Conservation (phyloP, 257 asterid genomes). For the Nicotiana tomentosiformis region DNA sequence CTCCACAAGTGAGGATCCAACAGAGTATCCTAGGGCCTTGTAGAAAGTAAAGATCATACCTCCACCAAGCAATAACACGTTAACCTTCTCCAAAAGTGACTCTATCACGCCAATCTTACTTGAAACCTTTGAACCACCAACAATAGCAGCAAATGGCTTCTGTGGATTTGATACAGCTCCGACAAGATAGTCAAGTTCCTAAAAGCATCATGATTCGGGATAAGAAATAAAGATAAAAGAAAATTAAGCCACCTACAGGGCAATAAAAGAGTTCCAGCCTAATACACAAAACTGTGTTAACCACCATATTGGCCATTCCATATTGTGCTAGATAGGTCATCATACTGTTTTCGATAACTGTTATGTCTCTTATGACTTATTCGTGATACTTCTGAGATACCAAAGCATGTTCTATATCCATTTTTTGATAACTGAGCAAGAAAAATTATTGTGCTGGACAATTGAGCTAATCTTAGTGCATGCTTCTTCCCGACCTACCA, state of each 20-base stretch:
- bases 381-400: too few relatives aligned
- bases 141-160: constrained; percentile 46
- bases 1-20: constrained; percentile 49
- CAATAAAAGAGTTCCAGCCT: not conserved
- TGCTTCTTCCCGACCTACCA: too few relatives aligned
- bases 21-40: constrained; percentile 42
- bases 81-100: constrained; percentile 36
- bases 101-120: constrained; percentile 38
- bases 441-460: too few relatives aligned
- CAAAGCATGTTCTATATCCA: too few relatives aligned
- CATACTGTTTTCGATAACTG: too few relatives aligned
- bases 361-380: too few relatives aligned
- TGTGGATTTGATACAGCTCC: constrained; percentile 66
- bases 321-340: too few relatives aligned
- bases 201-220: constrained; percentile 1
- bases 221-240: constrained; percentile 1
- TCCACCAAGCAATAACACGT: constrained; percentile 38
- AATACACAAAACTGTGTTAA: not conserved
- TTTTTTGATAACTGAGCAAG: too few relatives aligned
- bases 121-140: constrained; percentile 46
- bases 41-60: constrained; percentile 49
- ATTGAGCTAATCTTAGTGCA: too few relatives aligned
- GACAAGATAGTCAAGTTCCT: constrained; percentile 77
- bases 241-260: not conserved
- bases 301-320: not conserved